phyloP scores from a whole-genome alignment of 805 yeast genomes.

The Candida nemodendra region DNA sequence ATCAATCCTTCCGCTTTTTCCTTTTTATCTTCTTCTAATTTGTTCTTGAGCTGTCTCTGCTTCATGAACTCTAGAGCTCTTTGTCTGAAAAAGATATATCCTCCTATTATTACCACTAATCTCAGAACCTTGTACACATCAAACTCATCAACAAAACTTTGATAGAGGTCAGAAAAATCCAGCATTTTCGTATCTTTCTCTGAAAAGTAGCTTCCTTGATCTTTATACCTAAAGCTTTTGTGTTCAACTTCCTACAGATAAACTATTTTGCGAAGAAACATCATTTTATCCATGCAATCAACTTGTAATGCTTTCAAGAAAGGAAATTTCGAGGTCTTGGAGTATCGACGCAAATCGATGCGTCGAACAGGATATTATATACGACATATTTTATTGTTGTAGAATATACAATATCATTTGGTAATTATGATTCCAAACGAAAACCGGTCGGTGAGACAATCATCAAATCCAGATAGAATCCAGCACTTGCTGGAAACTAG shows the following conservation, averaged over 20 bases:
- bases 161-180: constrained; percentile 33
- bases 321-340: no score
- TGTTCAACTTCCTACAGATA: no score
- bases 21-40: constrained; percentile 46
- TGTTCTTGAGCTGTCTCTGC: constrained; percentile 47
- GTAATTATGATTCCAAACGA: no score
- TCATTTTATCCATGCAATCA: no score
- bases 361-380: no score
- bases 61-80: constrained; percentile 57
- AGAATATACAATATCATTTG: no score
- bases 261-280: neutral
- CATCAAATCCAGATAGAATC: no score
- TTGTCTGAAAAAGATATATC: constrained; percentile 58
- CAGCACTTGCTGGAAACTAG: no score
- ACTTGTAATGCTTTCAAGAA: no score
- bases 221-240: neutral
- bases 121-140: constrained; percentile 47
- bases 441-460: no score
- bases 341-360: no score
- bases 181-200: constrained; percentile 10
- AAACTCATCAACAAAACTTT: constrained; percentile 40
- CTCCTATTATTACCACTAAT: constrained; percentile 54
- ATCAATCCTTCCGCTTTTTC: constrained; percentile 37
- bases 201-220: neutral
- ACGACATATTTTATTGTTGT: no score